Base-by-base conservation (phyloP, 2,329 filamentous ascomycete genomes). In the Aspergillus uvarum region DNA sequence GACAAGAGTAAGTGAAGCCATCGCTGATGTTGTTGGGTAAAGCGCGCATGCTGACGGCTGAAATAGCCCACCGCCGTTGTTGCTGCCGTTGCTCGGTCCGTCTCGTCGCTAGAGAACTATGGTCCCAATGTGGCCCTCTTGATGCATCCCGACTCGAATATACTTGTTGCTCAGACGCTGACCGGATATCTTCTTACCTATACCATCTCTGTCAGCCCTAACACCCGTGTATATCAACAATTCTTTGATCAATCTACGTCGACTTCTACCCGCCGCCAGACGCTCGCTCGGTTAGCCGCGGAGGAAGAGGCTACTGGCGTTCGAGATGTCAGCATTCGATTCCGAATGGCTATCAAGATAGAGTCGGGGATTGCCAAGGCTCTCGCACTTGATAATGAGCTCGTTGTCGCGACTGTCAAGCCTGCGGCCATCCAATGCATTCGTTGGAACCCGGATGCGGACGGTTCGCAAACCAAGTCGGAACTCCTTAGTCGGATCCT, bases 361-460 rank as follows among this genome's bases (percentile, higher is more conserved):
- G 95, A 99, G 76, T 95, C 95, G 2, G 95, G 95, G 2, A 97
- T 99, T 68, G 88, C 88, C 67, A 91, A 88, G 69, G 92, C 91
- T 11, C 79, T 98, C 57, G 94, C 95, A 2, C 83, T 98, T 22
- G 95, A 98, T 66, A 91, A 96, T 58, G 95, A 98, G 75, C 81
- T 99, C 47, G 83, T 98, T 22, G 93, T 99, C 55, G 91, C 95
- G 4, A 99, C 95, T 0, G 83, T 87, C 59, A 96, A 95, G 71
- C 95, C 95, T 3, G 89, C 93, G 0, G 94, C 95, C n/a, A 87
- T 98, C 16, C 95, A 99, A 76, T 97, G 93, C 77, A 98, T 99
- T 67, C 87, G 90, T 60, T 99, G 95, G 95, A 90, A 89, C 0
- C 90, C 93, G 1, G 93, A 96, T 72, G 89, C 84, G 65, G 85